Evolutionary conservation across 148 eudicot genomes (phyloP).

Genomic region (Bassia scoparia): DNA sequence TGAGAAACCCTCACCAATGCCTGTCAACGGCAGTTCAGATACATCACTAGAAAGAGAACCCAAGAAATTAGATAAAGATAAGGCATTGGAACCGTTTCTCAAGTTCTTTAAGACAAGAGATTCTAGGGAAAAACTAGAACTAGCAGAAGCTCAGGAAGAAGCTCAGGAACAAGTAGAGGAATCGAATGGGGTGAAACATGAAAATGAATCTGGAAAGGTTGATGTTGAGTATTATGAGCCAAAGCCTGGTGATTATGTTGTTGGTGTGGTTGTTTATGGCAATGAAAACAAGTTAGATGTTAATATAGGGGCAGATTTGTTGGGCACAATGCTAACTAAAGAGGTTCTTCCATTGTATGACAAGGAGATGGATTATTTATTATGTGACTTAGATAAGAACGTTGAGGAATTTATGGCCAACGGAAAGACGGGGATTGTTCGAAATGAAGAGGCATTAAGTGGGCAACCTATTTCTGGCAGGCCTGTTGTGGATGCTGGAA

Average conservation of each 20-base stretch:
- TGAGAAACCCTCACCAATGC: slow-evolving; percentile 64
- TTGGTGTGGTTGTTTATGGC: slow-evolving; percentile 88
- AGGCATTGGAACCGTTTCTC: slow-evolving; percentile 67
- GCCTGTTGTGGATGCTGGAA: slow-evolving; percentile 88
- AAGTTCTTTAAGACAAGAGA: slow-evolving; percentile 66
- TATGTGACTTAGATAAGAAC: slow-evolving; percentile 64
- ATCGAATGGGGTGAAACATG: slow-evolving; percentile 15
- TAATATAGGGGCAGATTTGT: slow-evolving; percentile 74
- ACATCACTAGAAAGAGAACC: slow-evolving; percentile 34
- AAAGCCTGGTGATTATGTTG: slow-evolving; percentile 77
- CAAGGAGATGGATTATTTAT: slow-evolving; percentile 64
- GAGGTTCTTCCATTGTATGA: slow-evolving; percentile 83
- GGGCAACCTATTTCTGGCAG: slow-evolving; percentile 42
- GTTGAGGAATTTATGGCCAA: slow-evolving; percentile 60
- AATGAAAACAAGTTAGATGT: slow-evolving; percentile 89
- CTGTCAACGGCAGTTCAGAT: slow-evolving; percentile 22
- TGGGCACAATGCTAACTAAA: slow-evolving; percentile 94
- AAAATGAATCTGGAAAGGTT: slow-evolving; percentile 38
- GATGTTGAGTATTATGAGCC: slow-evolving; percentile 85
- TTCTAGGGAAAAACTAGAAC: slow-evolving; percentile 31
- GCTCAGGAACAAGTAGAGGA: no score
- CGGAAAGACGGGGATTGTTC: slow-evolving; percentile 78
- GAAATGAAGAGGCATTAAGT: slow-evolving; percentile 51
- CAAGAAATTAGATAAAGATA: slow-evolving; percentile 42
- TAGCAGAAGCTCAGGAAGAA: no score